Evolutionary conservation across 2,329 filamentous ascomycete species (phyloP).

Genomic region (Colletotrichum gloeosporioides): DNA sequence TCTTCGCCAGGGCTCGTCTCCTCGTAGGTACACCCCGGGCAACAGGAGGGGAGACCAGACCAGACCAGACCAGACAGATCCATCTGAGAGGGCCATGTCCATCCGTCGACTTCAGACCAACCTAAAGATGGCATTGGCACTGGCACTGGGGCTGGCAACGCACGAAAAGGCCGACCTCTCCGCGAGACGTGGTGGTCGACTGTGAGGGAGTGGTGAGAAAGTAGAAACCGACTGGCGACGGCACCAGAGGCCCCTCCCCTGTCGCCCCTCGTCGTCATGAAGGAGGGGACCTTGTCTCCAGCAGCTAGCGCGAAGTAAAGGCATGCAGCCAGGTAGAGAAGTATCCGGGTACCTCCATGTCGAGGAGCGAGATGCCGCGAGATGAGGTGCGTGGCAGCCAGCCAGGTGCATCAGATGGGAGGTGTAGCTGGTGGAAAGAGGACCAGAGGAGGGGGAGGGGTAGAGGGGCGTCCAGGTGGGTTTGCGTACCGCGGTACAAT

Average conservation of each 20-base stretch:
- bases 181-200: neutral
- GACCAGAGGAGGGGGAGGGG: neutral
- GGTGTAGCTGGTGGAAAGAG: neutral
- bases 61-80: neutral
- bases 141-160: neutral
- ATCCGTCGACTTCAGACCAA: neutral
- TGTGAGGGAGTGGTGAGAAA: neutral
- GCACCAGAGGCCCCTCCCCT: neutral
- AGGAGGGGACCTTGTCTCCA: slow-evolving; percentile 20
- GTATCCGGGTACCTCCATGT: slow-evolving; percentile 2
- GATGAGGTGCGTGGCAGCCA: neutral
- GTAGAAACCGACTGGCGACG: neutral
- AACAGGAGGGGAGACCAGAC: neutral
- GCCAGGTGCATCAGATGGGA: neutral
- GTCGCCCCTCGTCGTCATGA: slow-evolving; percentile 15
- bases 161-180: neutral
- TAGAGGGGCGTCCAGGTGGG: neutral
- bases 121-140: neutral
- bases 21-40: neutral
- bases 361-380: neutral
- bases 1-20: neutral
- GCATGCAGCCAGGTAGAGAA: neutral
- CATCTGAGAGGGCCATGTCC: neutral
- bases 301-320: slow-evolving; percentile 15
- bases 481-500: neutral